These are phyloP conservation scores for Cystobasidiopsis lactophilus DNA, from an alignment of 768 basidiomycete species.

Conservation along the genomic window DNA sequence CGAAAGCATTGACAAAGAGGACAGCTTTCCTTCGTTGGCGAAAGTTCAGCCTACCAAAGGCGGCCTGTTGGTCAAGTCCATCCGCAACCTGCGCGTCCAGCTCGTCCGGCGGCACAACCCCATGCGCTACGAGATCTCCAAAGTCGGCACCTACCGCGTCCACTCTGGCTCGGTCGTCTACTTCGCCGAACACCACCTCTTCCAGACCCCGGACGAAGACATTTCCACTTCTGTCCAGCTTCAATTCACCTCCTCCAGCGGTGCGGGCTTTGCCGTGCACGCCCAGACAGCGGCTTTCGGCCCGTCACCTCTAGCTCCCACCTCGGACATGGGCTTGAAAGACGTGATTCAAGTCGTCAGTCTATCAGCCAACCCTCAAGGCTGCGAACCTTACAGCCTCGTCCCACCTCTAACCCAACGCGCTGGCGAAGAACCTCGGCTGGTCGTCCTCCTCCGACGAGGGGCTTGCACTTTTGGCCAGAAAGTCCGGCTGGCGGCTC, in stretches of 20 bases:
- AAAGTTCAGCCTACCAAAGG: conserved; percentile 1
- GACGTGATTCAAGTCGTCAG: too few relatives aligned
- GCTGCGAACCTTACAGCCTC: background rate
- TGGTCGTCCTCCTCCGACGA: conserved; percentile 38
- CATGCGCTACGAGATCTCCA: conserved; percentile 10
- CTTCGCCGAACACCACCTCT: conserved; percentile 11
- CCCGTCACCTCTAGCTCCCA: background rate
- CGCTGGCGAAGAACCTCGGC: background rate
- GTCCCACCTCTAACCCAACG: background rate
- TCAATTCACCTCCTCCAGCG: conserved; percentile 2
- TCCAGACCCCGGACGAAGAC: conserved; percentile 3
- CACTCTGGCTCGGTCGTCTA: conserved; percentile 6
- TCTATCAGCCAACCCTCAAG: background rate
- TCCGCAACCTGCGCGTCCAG: conserved; percentile 13
- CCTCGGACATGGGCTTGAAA: background rate
- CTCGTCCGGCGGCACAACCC: conserved; percentile 3
- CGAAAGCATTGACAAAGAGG: background rate
- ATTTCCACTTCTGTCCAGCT: too few relatives aligned
- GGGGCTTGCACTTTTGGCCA: conserved; percentile 74
- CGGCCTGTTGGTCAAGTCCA: conserved; percentile 5
- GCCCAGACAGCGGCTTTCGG: background rate
- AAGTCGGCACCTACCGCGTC: conserved; percentile 11
- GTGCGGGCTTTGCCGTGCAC: background rate
- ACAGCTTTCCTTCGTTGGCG: background rate
- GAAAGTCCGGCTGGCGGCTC: conserved; percentile 48